Base-by-base conservation (phyloP, 768 basidiomycete genomes). In the Hericium coralloides region DNA sequence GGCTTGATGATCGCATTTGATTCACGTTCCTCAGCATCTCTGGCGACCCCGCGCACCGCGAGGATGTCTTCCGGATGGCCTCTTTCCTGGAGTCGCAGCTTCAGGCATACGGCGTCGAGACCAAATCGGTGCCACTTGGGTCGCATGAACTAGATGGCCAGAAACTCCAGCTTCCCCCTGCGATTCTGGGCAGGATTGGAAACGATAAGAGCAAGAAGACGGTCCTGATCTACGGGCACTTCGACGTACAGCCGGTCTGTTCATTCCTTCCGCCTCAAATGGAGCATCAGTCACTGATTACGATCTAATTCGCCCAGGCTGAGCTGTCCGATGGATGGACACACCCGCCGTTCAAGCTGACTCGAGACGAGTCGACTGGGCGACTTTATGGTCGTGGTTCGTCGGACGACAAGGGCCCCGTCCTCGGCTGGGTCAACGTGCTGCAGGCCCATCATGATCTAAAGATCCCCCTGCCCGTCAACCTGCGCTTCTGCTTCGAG, bases 201-300 rank as follows among this genome's bases (percentile, higher is more conserved):
- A 76, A 83, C 38, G 92, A 97, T 70, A 83, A 83, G 14, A 81
- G 74, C 66, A 98, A 98, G 83, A 95, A 90, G 80, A 98, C 94
- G 0, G 83, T 98, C 37, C 79, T 95, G 26, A 73, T 98, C 36
- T 98, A 98, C 67, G 95, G 92, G 2, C 95, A 98, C 69, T 95
- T 92, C 66, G 94, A 97, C 67, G 95, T 97, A 7, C 95, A 97
- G 65, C 94, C 95, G 9, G 89, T 90, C 58, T 52, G 82, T 71
- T 9, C 18, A 31, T 31, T 26, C 17, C 1, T 50, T 36, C 17
- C 31, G 31, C 10, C 31, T 5, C 8, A 31, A 9, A 9, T 8
- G 8, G 31, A 31, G 31, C 31, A 9, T 9, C 2, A 50, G 3
- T 12, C 18, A 17, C 48, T 49, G 25, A 23, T 26, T 25, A 17